Evolutionary conservation across 2,329 filamentous ascomycete genomes (phyloP).

Genomic region (Cladobotryum mycophilum): DNA sequence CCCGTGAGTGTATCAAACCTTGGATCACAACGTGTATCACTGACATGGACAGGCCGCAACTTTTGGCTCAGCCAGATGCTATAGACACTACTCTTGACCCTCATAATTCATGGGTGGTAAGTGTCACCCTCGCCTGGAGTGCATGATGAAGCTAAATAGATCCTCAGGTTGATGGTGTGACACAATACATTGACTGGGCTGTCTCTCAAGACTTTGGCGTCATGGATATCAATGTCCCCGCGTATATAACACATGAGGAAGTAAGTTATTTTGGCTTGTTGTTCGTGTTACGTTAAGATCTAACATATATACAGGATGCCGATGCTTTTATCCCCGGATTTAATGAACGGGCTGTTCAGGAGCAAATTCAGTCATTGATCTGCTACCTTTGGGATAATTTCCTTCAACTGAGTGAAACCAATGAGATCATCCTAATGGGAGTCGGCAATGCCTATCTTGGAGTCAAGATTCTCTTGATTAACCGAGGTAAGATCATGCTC

Average conservation of each 20-base stretch:
- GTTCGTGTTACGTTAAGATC: background rate
- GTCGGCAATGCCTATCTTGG: constrained; percentile 85
- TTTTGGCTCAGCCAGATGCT: constrained; percentile 60
- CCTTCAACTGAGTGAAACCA: constrained; percentile 66
- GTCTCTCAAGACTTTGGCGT: constrained; percentile 69
- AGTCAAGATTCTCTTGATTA: constrained; percentile 72
- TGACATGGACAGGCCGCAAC: constrained; percentile 49
- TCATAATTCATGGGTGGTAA: constrained; percentile 84
- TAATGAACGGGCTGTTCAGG: constrained; percentile 44
- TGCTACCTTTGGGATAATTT: constrained; percentile 97
- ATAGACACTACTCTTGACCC: constrained; percentile 68
- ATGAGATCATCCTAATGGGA: constrained; percentile 78
- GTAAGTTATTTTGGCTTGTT: constrained; percentile 29
- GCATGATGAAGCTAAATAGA: constrained; percentile 16
- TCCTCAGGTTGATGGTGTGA: constrained; percentile 68
- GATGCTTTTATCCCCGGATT: constrained; percentile 41
- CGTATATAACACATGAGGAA: constrained; percentile 60
- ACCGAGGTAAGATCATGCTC: constrained; percentile 53
- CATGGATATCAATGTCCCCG: constrained; percentile 87
- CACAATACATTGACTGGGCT: constrained; percentile 81
- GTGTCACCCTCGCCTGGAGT: constrained; percentile 25
- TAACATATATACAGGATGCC: constrained; percentile 31
- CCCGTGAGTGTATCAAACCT: constrained; percentile 50
- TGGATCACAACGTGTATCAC: background rate
- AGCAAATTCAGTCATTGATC: constrained; percentile 65